Evolutionary conservation across 2,329 filamentous ascomycete species (phyloP), one percentile per base, ranked within the genome.

Genomic region (Beauveria bassiana): DNA sequence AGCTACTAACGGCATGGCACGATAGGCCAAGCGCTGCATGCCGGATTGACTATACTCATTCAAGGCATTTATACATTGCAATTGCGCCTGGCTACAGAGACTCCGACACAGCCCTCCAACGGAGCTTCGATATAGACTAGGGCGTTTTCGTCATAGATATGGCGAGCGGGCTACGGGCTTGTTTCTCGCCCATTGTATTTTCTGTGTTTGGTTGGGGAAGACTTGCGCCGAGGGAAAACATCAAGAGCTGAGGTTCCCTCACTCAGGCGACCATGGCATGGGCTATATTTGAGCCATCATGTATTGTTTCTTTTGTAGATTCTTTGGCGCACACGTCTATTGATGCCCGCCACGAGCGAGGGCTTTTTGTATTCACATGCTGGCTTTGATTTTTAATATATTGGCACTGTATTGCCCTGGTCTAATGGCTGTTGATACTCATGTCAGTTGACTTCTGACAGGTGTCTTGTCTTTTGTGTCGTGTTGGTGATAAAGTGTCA

Each of bases 231-330:
- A 49, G 51, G 59, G 61, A 60, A 56, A 20, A 60, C 16, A 62
- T 62, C 61, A 62, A 62, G 61, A 59, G 61, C 61, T 62, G 61
- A 62, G 61, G 38, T 52, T 62, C 56, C 50, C 60, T 62, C 54
- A 46, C 46, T 52, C 16, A 14, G 38, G 53, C 52, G 46, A 54
- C 14, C 26, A 46, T 45, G 46, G 26, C 14, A 22, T 22, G 9
- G 18, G 34, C 52, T 45, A 42, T 22, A 28, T 14, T 42, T 42
- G n/a, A 40, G 61, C 24, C 22, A 45, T 46, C 12, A 38, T 46
- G 38, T 46, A 45, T 53, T 40, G 24, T 53, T 53, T 53, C 58
- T 60, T 59, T 60, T 60, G 56, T 51, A n/a, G 31, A 12, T 12
- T 38, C 46, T 52, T n/a, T 28, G 58, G 58, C 40, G 58, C 46